A percentile compares a stretch with the other conserved stretches of the same genome.
Conservation (phyloP, 75 land plant species). For the Pinus taeda region DNA sequence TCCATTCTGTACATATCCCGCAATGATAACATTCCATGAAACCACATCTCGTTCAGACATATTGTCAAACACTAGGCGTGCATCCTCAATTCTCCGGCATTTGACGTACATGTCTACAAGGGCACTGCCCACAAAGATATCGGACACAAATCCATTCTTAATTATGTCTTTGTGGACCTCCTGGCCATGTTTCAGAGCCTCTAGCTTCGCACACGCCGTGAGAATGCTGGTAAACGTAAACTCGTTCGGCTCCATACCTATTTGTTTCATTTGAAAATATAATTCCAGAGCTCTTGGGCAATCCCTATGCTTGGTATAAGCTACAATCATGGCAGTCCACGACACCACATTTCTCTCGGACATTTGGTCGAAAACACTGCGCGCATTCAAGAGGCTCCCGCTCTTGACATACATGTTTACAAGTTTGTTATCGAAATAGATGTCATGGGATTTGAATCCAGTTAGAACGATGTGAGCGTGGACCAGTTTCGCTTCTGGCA, state of each 20-base stretch:
- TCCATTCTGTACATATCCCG: conserved; percentile 31
- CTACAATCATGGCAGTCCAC: conserved; percentile 11
- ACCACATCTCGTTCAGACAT: conserved; percentile 12
- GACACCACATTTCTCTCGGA: not conserved
- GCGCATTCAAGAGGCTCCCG: not conserved
- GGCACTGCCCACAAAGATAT: not conserved
- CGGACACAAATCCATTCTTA: not conserved
- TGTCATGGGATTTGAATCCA: not conserved
- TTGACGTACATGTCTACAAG: conserved; percentile 12
- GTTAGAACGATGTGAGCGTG: not conserved
- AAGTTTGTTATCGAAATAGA: conserved; percentile 11
- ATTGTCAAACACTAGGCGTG: conserved; percentile 11
- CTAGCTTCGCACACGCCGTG: conserved; percentile 1
- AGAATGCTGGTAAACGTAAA: conserved; percentile 7
- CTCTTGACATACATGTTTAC: conserved; percentile 17
- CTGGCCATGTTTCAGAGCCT: not conserved
- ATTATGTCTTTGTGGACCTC: not conserved
- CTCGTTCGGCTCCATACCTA: not conserved
- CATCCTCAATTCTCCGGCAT: conserved; percentile 1
- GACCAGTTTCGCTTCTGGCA: conserved; percentile 1
- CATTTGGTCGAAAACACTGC: conserved; percentile 1
- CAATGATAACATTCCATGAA: conserved; percentile 37
- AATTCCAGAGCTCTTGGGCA: not conserved
- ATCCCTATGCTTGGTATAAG: not conserved
- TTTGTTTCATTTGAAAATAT: conserved; percentile 1